These are phyloP conservation scores for Neonectria sp. DNA, from an alignment of 2,329 filamentous ascomycete species.

Conservation along the genomic window DNA sequence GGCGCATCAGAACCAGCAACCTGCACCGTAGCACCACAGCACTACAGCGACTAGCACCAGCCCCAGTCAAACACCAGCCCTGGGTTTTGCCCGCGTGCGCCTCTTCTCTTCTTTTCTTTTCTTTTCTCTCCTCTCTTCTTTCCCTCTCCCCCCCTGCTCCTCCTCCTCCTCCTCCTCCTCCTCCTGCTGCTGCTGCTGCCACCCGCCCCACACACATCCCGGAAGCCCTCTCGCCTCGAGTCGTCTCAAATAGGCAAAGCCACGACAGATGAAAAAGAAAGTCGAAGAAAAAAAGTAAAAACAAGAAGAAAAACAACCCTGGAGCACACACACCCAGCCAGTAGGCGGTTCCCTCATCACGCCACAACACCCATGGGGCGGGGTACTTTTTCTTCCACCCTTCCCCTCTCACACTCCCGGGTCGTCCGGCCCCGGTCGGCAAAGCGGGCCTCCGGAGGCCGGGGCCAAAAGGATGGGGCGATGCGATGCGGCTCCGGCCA, in stretches of 20 bases:
- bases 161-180: neutral
- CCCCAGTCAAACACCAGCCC: neutral
- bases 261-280: neutral
- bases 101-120: neutral
- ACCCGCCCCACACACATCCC: neutral
- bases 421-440: slow-evolving; percentile 14
- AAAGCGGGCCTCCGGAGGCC: slow-evolving; percentile 13
- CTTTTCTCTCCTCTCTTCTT: neutral
- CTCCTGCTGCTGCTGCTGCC: neutral
- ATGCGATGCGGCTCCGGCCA: slow-evolving; percentile 3
- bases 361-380: neutral
- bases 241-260: slow-evolving; percentile 4
- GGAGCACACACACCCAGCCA: neutral
- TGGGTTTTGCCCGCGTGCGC: neutral
- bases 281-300: neutral
- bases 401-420: neutral
- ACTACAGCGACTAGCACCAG: neutral
- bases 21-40: neutral
- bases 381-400: neutral
- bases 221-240: neutral
- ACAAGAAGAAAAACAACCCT: neutral
- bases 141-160: neutral
- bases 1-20: slow-evolving; percentile 10
- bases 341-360: neutral
- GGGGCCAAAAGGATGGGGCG: neutral